A percentile compares a stretch with the other conserved stretches of the same genome.
Conservation (phyloP, 306 rosid species). For the Inga oerstediana region DNA sequence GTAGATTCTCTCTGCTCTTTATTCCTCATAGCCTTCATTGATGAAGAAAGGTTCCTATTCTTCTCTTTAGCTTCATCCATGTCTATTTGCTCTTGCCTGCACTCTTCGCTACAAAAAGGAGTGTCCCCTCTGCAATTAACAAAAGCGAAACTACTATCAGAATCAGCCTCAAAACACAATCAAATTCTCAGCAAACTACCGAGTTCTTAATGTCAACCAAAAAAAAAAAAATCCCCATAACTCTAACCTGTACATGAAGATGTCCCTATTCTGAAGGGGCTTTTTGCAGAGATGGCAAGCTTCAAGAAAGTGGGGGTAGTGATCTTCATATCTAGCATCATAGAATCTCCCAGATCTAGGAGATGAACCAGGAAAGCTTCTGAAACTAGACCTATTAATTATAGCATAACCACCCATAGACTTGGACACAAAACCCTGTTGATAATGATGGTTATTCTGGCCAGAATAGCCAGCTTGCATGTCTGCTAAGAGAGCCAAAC, state of each 20-base stretch:
- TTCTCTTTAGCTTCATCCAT: slow-evolving; percentile 77
- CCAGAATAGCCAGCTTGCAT: slow-evolving; percentile 66
- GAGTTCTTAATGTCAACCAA: not conserved
- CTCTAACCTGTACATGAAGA: slow-evolving; percentile 94
- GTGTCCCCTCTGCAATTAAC: slow-evolving; percentile 78
- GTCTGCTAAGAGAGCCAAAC: slow-evolving; percentile 64
- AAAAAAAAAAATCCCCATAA: not conserved
- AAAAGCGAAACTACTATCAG: not conserved
- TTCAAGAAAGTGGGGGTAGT: slow-evolving; percentile 73
- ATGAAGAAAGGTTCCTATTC: slow-evolving; percentile 59
- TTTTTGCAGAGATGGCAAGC: slow-evolving; percentile 77
- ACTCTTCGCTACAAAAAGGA: slow-evolving; percentile 92
- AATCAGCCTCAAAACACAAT: not conserved
- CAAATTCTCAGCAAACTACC: too few species aligned
- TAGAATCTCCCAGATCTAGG: slow-evolving; percentile 77
- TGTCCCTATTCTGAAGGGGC: slow-evolving; percentile 67
- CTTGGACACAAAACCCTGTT: slow-evolving; percentile 44
- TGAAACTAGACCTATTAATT: slow-evolving; percentile 31
- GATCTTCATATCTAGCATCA: slow-evolving; percentile 75
- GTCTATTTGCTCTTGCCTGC: slow-evolving; percentile 81
- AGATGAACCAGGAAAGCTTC: slow-evolving; percentile 42
- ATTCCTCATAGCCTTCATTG: slow-evolving; percentile 69
- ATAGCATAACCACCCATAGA: slow-evolving; percentile 55
- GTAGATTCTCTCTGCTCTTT: slow-evolving; percentile 65
- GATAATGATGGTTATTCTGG: slow-evolving; percentile 2